Base-by-base conservation (phyloP, 345 rosid genomes). In the Xanthoceras sorbifolium region DNA sequence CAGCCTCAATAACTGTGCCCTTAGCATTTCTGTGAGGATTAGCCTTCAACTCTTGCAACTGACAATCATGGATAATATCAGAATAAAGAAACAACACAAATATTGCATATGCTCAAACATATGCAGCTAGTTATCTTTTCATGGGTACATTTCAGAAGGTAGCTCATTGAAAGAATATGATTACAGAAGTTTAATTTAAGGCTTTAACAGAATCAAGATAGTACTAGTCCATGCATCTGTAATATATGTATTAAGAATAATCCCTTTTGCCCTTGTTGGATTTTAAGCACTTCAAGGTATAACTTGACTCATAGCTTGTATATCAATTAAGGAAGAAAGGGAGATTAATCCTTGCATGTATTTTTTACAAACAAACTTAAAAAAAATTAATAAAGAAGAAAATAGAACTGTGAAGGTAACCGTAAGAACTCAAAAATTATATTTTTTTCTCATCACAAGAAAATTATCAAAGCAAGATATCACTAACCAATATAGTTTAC, bases 11-110 rank as follows among this genome's bases (percentile, higher is more conserved):
- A 57, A 93, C 97, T 29, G 91, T 90, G 12, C 99, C 99, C 86
- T 90, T 96, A 14, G 99, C 99, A 78, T 89, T 90, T 85, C 99
- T 89, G 69, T 91, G 87, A 61, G 99, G 99, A 88, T 93, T 96
- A 64, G 99, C 99, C 88, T 92, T 93, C 89, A 96, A 85, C 75
- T 96, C 99, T 91, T 93, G 97, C 78, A 96, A 84, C 99, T 96
- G 88, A 85, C 71, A 85, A 81, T 74, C 77, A 77, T 5, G 73
- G 38, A 78, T 23, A 32, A 74, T 48, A 83, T 82, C 83, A 87
- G 76, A 77, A 66, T 15, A 64, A 67, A 80, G 76, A 59, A 75
- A 64, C 48, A 71, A 67, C 6, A 60, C 23, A 73, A 62, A 44
- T 20, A 62, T 62, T 62, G 32, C n/a, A 22, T n/a, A 18, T 26